Conservation (phyloP, 1,139 yeast genomes). For the Debaryomyces subglobosus region DNA sequence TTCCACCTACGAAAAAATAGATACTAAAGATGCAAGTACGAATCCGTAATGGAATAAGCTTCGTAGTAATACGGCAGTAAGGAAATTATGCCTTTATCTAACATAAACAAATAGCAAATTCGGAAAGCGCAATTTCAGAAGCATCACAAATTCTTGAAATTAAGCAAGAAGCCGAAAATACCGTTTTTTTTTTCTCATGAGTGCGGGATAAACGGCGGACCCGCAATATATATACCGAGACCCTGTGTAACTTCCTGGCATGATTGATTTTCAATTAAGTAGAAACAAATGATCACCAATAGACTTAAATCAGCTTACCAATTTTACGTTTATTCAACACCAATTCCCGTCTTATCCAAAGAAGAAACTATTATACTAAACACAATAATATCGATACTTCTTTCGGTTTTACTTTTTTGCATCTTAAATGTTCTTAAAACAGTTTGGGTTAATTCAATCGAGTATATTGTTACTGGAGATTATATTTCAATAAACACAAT, state of each 20-base stretch:
- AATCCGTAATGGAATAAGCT: no score
- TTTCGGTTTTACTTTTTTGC: constrained; percentile 23
- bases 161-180: no score
- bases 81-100: no score
- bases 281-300: constrained; percentile 3
- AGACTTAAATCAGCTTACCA: constrained; percentile 22
- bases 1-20: no score
- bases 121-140: no score
- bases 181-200: not conserved
- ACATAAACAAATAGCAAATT: no score
- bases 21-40: no score
- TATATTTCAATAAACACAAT: constrained; percentile 12
- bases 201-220: not conserved
- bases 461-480: constrained; percentile 25
- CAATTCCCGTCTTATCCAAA: constrained; percentile 31
- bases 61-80: no score
- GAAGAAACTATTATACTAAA: constrained; percentile 27
- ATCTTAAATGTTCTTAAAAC: constrained; percentile 19
- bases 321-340: constrained; percentile 29
- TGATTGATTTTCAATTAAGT: not conserved
- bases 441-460: constrained; percentile 18
- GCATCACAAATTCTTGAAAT: no score
- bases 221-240: not conserved
- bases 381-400: constrained; percentile 17
- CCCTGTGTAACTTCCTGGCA: not conserved